Percentiles rank a stretch among this genome's conserved stretches.
These are phyloP conservation scores for Bruguiera hainesii DNA, from an alignment of 441 rosid genomes.

Conservation along the genomic window DNA sequence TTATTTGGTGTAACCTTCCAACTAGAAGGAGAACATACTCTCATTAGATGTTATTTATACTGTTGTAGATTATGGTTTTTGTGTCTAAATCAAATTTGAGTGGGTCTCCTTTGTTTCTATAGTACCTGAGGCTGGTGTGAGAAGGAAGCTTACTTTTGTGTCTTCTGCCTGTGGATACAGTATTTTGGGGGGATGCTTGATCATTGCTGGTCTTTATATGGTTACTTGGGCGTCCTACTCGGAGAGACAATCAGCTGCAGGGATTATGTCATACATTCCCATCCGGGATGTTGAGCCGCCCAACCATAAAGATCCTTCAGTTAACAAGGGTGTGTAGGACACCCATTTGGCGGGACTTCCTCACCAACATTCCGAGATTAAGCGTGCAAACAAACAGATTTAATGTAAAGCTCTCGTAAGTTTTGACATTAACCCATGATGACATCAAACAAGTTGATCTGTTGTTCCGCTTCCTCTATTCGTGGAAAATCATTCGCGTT, in stretches of 20 bases:
- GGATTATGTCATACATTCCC: constrained; percentile 30
- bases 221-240: constrained; percentile 92
- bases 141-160: constrained; percentile 19
- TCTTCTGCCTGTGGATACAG: constrained; percentile 34
- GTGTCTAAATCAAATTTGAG: not conserved
- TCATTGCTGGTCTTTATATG: constrained; percentile 76
- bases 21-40: too few species aligned
- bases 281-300: constrained; percentile 42
- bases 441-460: constrained; percentile 1
- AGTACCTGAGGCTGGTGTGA: constrained; percentile 2
- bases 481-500: not conserved
- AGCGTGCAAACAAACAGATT: constrained; percentile 8
- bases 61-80: not conserved
- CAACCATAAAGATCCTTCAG: constrained; percentile 45
- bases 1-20: too few species aligned
- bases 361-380: constrained; percentile 36
- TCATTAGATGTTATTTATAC: too few species aligned
- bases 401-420: constrained; percentile 10
- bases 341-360: constrained; percentile 24
- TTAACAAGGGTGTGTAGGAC: constrained; percentile 40
- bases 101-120: not conserved
- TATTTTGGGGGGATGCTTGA: constrained; percentile 77
- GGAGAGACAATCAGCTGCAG: constrained; percentile 41
- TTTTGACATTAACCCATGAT: not conserved
- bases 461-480: not conserved